Evolutionary conservation across 2,329 filamentous ascomycete species (phyloP).

Genomic region (Pseudomassariella vexata): DNA sequence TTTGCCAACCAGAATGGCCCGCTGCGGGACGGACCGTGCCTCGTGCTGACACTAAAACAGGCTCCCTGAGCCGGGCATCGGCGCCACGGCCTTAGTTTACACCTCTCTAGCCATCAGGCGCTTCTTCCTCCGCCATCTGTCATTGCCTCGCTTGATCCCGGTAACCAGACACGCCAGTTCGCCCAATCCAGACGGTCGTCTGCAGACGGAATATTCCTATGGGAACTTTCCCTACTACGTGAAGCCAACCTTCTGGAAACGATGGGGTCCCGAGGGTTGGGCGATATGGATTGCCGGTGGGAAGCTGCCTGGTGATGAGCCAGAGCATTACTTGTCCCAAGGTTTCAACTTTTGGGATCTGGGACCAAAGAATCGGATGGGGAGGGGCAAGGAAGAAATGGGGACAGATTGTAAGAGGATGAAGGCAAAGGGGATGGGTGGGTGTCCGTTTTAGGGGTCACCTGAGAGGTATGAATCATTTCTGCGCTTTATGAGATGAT

Average conservation of each 20-base stretch:
- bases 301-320: constrained; percentile 37
- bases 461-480: too few relatives aligned
- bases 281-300: constrained; percentile 36
- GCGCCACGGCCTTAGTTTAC: constrained; percentile 34
- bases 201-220: constrained; percentile 41
- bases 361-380: constrained; percentile 52
- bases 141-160: constrained; percentile 48
- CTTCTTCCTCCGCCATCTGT: constrained; percentile 50
- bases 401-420: constrained; percentile 31
- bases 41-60: constrained; percentile 16
- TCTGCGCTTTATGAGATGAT: too few relatives aligned
- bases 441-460: constrained; percentile 22
- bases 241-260: constrained; percentile 51
- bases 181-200: constrained; percentile 48
- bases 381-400: constrained; percentile 44
- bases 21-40: too few relatives aligned
- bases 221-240: constrained; percentile 62
- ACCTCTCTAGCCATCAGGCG: constrained; percentile 45
- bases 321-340: constrained; percentile 33
- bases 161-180: constrained; percentile 32
- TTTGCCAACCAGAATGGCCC: not conserved
- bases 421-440: constrained; percentile 19
- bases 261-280: constrained; percentile 55
- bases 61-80: constrained; percentile 36
- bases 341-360: constrained; percentile 54